Percentiles rank a stretch among this genome's conserved stretches.
Evolutionary conservation across 257 asterid genomes (phyloP).

Genomic region (Thymus mandschuricus): DNA sequence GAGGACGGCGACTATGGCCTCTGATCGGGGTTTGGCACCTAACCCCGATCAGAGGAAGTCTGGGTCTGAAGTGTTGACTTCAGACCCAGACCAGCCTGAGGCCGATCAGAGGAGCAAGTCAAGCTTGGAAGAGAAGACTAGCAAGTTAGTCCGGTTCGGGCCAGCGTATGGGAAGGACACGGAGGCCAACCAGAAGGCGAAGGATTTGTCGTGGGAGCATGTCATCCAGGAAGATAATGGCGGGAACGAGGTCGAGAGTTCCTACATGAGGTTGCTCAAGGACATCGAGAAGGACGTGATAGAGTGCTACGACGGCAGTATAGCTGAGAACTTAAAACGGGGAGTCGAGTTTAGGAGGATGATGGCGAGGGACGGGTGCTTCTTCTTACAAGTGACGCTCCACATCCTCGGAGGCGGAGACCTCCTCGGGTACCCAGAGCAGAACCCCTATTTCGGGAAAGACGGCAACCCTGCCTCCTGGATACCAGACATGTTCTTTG

Average conservation of each 20-base stretch:
- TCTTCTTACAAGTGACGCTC: slow-evolving; percentile 19
- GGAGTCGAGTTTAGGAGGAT: too few species aligned
- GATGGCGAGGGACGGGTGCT: slow-evolving; percentile 21
- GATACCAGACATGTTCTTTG: slow-evolving; percentile 15
- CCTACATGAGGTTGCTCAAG: too few species aligned
- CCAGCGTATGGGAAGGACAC: background rate
- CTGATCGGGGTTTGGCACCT: too few species aligned
- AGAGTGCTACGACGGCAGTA: too few species aligned
- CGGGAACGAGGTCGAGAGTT: background rate
- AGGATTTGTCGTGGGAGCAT: background rate
- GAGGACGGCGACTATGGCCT: too few species aligned
- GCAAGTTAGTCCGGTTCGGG: background rate
- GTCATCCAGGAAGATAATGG: background rate
- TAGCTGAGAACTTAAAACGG: too few species aligned
- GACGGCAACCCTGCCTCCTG: background rate
- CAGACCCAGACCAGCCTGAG: too few species aligned
- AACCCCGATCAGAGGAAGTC: too few species aligned
- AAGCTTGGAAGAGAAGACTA: too few species aligned
- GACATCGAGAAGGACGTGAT: too few species aligned
- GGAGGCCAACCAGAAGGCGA: background rate
- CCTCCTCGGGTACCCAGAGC: background rate
- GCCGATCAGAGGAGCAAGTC: too few species aligned
- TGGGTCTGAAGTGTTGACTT: too few species aligned
- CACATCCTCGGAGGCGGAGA: slow-evolving; percentile 14
- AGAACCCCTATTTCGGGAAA: background rate